Evolutionary conservation across 1,284 basidiomycete species (phyloP).

Genomic region (Polyporus tsugae): DNA sequence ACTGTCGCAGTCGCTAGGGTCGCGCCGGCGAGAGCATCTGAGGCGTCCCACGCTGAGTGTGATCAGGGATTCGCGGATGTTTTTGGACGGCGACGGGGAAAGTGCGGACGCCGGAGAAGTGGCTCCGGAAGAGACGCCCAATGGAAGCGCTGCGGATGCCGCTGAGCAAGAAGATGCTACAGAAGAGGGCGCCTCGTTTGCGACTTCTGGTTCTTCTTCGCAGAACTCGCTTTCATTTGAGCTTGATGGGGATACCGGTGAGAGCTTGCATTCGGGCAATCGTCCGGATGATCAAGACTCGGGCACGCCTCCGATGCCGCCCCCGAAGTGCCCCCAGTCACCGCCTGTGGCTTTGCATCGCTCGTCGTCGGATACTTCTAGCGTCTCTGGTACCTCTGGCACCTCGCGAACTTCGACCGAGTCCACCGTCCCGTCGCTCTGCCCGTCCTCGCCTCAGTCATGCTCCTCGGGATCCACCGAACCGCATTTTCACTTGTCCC

Average conservation of each 20-base stretch:
- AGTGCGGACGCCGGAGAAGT: slow-evolving; percentile 27
- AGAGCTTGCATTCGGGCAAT: slow-evolving; percentile 2
- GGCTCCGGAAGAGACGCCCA: slow-evolving; percentile 20
- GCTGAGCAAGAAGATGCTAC: slow-evolving; percentile 2
- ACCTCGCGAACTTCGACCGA: slow-evolving; percentile 22
- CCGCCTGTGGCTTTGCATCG: slow-evolving; percentile 16
- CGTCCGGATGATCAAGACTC: background rate
- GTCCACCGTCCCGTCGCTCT: slow-evolving; percentile 35
- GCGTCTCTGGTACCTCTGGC: slow-evolving; percentile 19
- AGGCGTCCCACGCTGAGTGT: slow-evolving; percentile 41
- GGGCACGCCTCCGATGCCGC: slow-evolving; percentile 27
- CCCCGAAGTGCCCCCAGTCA: slow-evolving; percentile 26
- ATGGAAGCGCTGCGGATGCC: slow-evolving; percentile 8
- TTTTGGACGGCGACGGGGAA: slow-evolving; percentile 32
- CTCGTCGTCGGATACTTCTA: background rate
- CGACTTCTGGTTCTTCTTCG: slow-evolving; percentile 20
- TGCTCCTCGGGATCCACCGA: slow-evolving; percentile 26
- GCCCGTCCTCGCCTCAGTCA: slow-evolving; percentile 33
- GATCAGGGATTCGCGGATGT: slow-evolving; percentile 41
- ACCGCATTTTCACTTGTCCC: slow-evolving; percentile 15
- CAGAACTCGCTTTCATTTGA: slow-evolving; percentile 25
- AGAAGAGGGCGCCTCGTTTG: slow-evolving; percentile 10
- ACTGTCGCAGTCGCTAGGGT: slow-evolving; percentile 22
- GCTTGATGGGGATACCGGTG: slow-evolving; percentile 14
- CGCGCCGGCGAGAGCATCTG: slow-evolving; percentile 32